Conservation (phyloP, 1,139 yeast species). For the Pichia norvegensis region DNA sequence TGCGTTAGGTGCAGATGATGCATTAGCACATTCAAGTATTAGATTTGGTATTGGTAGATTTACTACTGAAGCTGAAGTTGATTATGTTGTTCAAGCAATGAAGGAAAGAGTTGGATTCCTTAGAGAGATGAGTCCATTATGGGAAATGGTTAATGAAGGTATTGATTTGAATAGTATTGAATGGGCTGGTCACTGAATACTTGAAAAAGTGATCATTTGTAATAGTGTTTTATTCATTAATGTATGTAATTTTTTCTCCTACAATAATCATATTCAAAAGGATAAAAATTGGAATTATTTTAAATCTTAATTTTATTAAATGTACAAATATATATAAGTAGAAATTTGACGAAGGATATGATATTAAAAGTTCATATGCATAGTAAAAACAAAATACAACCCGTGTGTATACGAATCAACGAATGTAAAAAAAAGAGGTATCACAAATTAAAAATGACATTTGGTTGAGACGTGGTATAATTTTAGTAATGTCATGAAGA, state of each 20-base stretch:
- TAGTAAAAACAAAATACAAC: background rate
- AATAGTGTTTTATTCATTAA: background rate
- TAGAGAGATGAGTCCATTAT: slow-evolving; percentile 88
- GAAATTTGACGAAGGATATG: background rate
- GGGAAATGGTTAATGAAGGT: slow-evolving; percentile 99
- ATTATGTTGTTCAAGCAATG: slow-evolving; percentile 84
- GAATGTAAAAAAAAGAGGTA: background rate
- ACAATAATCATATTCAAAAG: too few relatives aligned
- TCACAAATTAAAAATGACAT: background rate
- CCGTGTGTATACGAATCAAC: background rate
- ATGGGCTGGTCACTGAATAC: slow-evolving; percentile 95
- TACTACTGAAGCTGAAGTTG: slow-evolving; percentile 93
- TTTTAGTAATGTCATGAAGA: too few relatives aligned
- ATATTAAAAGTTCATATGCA: background rate
- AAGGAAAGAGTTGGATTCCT: slow-evolving; percentile 83
- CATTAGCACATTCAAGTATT: slow-evolving; percentile 93
- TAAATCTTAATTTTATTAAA: background rate
- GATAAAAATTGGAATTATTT: background rate
- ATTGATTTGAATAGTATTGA: slow-evolving; percentile 88
- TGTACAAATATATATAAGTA: background rate
- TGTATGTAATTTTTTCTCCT: background rate
- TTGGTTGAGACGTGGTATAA: background rate
- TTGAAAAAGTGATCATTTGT: background rate
- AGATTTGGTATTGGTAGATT: slow-evolving; percentile 96
- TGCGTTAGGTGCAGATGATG: slow-evolving; percentile 97